Base-by-base conservation (phyloP, 768 basidiomycete species). In the Hypsizygus marmoreus region DNA sequence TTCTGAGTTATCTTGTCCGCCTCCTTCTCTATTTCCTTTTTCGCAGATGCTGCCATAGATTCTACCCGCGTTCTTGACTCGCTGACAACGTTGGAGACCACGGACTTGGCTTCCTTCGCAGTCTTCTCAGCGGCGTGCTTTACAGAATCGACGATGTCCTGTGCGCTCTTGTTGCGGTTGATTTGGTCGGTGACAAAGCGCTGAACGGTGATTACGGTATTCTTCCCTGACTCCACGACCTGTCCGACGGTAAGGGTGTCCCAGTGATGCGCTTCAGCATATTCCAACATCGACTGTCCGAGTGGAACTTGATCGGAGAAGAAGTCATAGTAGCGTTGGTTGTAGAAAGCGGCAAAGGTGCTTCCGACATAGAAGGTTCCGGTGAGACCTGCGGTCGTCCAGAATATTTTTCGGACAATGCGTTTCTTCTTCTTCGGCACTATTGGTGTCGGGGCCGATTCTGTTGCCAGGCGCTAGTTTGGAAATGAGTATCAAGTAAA, bases 311-410 rank as follows among this genome's bases (percentile, higher is more conserved):
- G 74, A 56, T 85, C 80, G 45, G 82, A 76, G 74, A 97, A 97
- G 62, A 95, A 76, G 54, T 95, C 88, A 61, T 88, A 84, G 72
- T 95, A 97, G 2, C 72, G 64, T 54, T 84, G 86, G 65, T 80
- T 84, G 57, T 86, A 79, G 71, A 88, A 86, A 16, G 91, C 81
- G 47, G 83, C 69, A 65, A 89, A 87, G 7, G 86, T 80, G 66
- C 91, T 91, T 40, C 85, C 82, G 47, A 84, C 70, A 74, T 94
- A 95, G 72, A 93, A 92, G 13, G 84, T 81, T 37, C 85, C 80
- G 13, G 81, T 80, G 16, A 82, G 74, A 8, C 81, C 75, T 32
- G 85, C 68, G 12, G 89, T 84, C 43, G 86, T 82, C 66, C 85
- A 71, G 24, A 95, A 61, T 40, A 91, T 67, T 40, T 69, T 74